phyloP scores from a whole-genome alignment of 2,329 filamentous ascomycete genomes.

The Diaporthe capsici region DNA sequence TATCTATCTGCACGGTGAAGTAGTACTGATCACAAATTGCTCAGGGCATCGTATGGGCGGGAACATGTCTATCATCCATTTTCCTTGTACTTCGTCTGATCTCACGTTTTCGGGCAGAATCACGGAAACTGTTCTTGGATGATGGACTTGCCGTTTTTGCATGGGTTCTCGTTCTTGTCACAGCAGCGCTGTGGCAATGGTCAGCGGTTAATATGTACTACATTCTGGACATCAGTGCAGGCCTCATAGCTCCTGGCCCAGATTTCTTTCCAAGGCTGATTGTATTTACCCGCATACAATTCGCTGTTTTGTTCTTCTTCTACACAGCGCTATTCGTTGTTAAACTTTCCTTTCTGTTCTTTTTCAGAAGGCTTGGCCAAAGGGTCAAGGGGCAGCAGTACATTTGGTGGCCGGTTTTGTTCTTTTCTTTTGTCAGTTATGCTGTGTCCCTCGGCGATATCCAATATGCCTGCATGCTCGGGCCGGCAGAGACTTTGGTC shows the following conservation, averaged over 20 bases:
- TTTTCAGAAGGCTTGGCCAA: too few relatives aligned
- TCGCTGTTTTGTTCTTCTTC: too few relatives aligned
- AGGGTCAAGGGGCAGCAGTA: too few relatives aligned
- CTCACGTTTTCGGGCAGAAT: not conserved
- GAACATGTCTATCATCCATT: constrained; percentile 7
- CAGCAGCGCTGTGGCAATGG: constrained; percentile 18
- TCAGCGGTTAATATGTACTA: not conserved
- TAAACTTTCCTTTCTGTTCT: too few relatives aligned
- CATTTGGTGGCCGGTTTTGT: too few relatives aligned
- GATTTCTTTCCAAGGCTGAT: constrained; percentile 2
- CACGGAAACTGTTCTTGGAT: not conserved
- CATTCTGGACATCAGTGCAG: not conserved
- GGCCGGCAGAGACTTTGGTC: too few relatives aligned
- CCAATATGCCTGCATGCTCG: too few relatives aligned
- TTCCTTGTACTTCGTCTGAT: constrained; percentile 11
- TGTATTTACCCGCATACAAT: not conserved
- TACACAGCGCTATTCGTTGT: too few relatives aligned
- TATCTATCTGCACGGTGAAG: not conserved
- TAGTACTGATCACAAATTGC: not conserved
- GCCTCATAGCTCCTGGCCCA: not conserved
- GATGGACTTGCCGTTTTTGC: constrained; percentile 13
- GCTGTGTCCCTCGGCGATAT: too few relatives aligned
- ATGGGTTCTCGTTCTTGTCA: constrained; percentile 14
- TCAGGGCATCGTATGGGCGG: constrained; percentile 6
- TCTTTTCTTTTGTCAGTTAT: too few relatives aligned